Evolutionary conservation across 768 basidiomycete genomes (phyloP), one percentile per base, ranked within the genome.

Genomic region (Pulveroboletus sp.): DNA sequence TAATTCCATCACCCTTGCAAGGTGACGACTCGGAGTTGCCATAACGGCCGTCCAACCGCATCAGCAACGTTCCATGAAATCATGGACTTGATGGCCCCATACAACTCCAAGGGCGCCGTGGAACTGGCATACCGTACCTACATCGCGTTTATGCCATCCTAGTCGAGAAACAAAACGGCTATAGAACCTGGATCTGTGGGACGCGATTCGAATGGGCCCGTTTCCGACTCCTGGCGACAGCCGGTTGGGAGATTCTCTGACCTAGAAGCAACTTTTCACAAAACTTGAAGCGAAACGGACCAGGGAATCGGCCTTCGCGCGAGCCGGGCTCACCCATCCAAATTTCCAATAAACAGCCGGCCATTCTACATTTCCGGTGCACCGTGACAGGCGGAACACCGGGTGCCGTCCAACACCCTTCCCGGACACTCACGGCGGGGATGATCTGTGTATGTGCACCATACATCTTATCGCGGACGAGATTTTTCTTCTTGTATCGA

Each of bases 51-150:
- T n/a, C 31, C 19, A 19, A 13, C 19, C 31, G 20, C 32, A 50
- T 59, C 52, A 55, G 8, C 23, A 12, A 43, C 29, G 17, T 17
- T 45, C 21, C 31, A 37, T 43, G 43, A 49, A 42, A 35, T 47
- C 49, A 40, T 36, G 31, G 24, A 12, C 5, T 27, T 27, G 39
- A 31, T 24, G 43, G 43, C 14, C 33, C 47, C 16, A 20, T 5
- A 10, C 37, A 52, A 46, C 55, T 53, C 64, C 63, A 66, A 51
- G 61, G 54, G 54, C 35, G 57, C 59, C 64, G 57, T 64, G 64
- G 61, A 57, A 44, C 42, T 24, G 24, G 31, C 19, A 45, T 39
- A 24, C 38, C 37, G 34, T 34, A 29, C 41, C 38, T n/a, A 35
- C 42, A 32, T 37, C 35, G 7, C 33, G 17, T 34, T 50, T 49